A percentile compares a stretch with the other conserved stretches of the same genome.
phyloP scores from a whole-genome alignment of 805 yeast genomes.

The Ogataea pilisensis region DNA sequence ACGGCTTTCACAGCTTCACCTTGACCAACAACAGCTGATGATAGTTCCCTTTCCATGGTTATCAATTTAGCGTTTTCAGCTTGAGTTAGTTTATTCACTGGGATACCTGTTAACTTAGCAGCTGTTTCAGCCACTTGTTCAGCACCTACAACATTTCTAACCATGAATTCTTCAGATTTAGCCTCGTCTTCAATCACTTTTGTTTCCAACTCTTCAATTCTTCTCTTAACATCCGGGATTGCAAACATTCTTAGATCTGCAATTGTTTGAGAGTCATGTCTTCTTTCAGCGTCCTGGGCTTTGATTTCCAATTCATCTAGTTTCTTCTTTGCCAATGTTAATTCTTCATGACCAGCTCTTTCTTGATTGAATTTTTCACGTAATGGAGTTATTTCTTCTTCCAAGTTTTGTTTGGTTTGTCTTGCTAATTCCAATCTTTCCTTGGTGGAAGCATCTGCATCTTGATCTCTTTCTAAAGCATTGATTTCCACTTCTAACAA shows the following conservation, averaged over 20 bases:
- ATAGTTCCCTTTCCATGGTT: conserved; percentile 85
- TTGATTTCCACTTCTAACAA: conserved; percentile 92
- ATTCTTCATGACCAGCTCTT: conserved; percentile 85
- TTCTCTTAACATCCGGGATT: conserved; percentile 82
- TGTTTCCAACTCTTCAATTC: conserved; percentile 70
- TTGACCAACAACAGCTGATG: conserved; percentile 89
- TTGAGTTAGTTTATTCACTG: conserved; percentile 89
- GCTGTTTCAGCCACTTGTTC: conserved; percentile 49
- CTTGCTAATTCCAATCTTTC: conserved; percentile 81
- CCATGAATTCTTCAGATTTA: conserved; percentile 47
- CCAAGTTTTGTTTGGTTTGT: conserved; percentile 74
- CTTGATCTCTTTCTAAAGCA: conserved; percentile 94
- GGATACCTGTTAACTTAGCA: conserved; percentile 77
- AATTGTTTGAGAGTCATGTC: conserved; percentile 89
- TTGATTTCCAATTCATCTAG: conserved; percentile 89
- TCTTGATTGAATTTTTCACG: conserved; percentile 83
- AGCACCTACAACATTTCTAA: conserved; percentile 85
- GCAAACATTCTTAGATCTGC: conserved; percentile 97
- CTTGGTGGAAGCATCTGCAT: conserved; percentile 74
- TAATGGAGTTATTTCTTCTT: conserved; percentile 80
- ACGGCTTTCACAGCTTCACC: conserved; percentile 95
- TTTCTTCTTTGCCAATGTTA: conserved; percentile 83
- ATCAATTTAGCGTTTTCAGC: conserved; percentile 93
- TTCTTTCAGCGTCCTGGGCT: conserved; percentile 95
- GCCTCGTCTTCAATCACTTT: conserved; percentile 71